phyloP scores from a whole-genome alignment of 306 rosid species.

The Rosa lucieae region DNA sequence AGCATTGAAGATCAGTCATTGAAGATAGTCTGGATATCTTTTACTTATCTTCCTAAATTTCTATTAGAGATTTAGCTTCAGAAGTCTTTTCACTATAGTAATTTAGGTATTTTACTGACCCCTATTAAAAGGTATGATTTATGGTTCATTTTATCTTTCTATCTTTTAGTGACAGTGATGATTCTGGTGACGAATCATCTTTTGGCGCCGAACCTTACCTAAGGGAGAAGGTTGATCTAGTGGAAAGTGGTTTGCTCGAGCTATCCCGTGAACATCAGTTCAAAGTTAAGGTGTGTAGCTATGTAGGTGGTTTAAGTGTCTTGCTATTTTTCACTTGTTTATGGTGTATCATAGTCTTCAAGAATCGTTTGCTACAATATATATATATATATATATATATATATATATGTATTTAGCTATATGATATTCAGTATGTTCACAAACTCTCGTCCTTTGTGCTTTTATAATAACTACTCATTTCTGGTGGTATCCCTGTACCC shows the following conservation, averaged over 20 bases:
- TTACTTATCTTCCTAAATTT: background rate
- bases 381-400: background rate
- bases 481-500: constrained; percentile 4
- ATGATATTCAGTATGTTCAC: background rate
- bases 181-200: constrained; percentile 44
- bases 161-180: constrained; percentile 56
- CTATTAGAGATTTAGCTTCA: background rate
- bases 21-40: background rate
- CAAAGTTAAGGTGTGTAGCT: constrained; percentile 51
- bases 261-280: constrained; percentile 61
- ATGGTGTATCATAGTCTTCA: background rate
- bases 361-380: background rate
- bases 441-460: background rate
- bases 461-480: background rate
- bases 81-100: background rate
- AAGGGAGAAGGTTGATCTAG: constrained; percentile 62
- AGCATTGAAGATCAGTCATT: background rate
- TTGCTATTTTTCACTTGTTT: background rate
- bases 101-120: background rate
- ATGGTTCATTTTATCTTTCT: constrained; percentile 16
- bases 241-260: constrained; percentile 66
- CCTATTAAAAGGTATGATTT: constrained; percentile 10
- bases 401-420: background rate
- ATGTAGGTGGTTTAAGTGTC: constrained; percentile 12
- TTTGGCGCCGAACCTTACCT: constrained; percentile 50